These are phyloP conservation scores for Mortierella sp. DNA, from an alignment of 371 early-diverging fungal genomes.

Conservation along the genomic window DNA sequence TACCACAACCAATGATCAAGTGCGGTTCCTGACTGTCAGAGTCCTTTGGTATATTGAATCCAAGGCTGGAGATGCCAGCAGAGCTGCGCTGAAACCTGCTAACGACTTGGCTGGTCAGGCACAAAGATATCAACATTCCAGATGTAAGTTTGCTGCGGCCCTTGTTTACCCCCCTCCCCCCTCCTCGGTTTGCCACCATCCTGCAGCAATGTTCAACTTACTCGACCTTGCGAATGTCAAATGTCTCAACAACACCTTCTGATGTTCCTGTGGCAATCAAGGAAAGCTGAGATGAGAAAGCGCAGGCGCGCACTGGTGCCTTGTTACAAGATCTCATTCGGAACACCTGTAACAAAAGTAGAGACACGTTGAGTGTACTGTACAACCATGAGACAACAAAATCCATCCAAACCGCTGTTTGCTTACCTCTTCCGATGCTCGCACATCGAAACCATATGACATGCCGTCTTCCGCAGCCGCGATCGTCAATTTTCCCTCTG, in stretches of 20 bases:
- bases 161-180: too few species aligned
- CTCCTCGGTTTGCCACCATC: too few species aligned
- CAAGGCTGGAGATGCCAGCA: constrained; percentile 45
- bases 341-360: constrained; percentile 16
- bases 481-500: constrained; percentile 60
- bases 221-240: constrained; percentile 51
- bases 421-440: constrained; percentile 65
- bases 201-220: constrained; percentile 27
- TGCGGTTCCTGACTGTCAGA: constrained; percentile 10
- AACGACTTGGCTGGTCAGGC: constrained; percentile 23
- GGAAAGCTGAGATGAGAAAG: constrained; percentile 38
- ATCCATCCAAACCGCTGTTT: too few species aligned
- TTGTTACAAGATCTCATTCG: constrained; percentile 40
- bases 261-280: constrained; percentile 47
- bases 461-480: constrained; percentile 61
- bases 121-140: not conserved
- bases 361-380: too few species aligned
- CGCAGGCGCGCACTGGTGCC: constrained; percentile 38
- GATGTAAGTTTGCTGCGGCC: too few species aligned
- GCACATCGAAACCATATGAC: constrained; percentile 61
- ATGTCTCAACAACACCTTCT: constrained; percentile 54
- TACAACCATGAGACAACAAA: not conserved
- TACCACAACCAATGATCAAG: constrained; percentile 43
- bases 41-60: constrained; percentile 12
- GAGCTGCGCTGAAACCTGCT: constrained; percentile 34